These are phyloP conservation scores for Venturia effusa DNA, from an alignment of 2,329 filamentous ascomycete species.

Conservation along the genomic window DNA sequence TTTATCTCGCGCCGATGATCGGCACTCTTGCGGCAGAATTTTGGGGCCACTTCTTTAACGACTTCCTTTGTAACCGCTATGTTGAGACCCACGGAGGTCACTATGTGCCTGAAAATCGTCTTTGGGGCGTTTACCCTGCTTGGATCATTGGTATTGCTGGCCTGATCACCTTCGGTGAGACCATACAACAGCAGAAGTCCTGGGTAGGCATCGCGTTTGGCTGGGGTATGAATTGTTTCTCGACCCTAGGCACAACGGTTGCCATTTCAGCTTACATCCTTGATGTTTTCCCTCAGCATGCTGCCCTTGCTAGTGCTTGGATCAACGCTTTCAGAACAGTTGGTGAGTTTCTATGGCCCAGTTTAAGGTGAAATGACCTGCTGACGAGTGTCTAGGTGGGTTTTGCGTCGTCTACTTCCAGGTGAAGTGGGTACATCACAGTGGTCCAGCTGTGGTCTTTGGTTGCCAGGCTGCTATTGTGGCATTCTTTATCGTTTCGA, in stretches of 20 bases:
- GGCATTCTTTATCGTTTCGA: conserved; percentile 19
- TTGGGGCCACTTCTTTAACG: conserved; percentile 28
- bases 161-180: conserved; percentile 24
- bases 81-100: conserved; percentile 21
- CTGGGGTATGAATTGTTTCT: conserved; percentile 26
- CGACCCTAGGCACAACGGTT: conserved; percentile 22
- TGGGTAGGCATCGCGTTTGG: conserved; percentile 24
- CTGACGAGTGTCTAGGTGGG: conserved; percentile 15
- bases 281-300: conserved; percentile 23
- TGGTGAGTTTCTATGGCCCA: background rate
- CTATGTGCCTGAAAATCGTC: conserved; percentile 22
- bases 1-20: conserved; percentile 26
- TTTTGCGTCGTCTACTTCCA: conserved; percentile 27
- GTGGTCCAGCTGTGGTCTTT: conserved; percentile 22
- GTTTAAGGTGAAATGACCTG: background rate
- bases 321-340: conserved; percentile 22
- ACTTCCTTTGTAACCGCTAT: conserved; percentile 23
- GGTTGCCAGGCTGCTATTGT: conserved; percentile 26
- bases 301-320: conserved; percentile 22
- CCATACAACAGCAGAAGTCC: conserved; percentile 22
- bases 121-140: conserved; percentile 23
- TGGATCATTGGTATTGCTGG: conserved; percentile 23
- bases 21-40: conserved; percentile 23
- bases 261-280: conserved; percentile 26
- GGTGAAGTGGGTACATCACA: conserved; percentile 22